These are phyloP conservation scores for Exsudoporus frostii DNA, from an alignment of 768 basidiomycete genomes.

Conservation along the genomic window DNA sequence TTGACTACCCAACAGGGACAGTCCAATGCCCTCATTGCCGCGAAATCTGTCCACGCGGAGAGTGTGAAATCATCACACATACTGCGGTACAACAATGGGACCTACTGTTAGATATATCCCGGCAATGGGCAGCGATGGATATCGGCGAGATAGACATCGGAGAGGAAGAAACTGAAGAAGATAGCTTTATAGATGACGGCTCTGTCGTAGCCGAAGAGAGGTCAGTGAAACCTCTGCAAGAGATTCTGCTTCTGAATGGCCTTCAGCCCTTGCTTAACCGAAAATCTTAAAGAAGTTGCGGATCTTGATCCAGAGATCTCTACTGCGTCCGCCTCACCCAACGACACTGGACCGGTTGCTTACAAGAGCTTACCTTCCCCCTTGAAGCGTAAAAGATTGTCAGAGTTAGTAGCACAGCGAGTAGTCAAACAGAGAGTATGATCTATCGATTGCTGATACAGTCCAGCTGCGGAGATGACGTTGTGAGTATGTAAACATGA, in stretches of 20 bases:
- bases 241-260: slow-evolving; percentile 5
- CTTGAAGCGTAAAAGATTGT: slow-evolving; percentile 19
- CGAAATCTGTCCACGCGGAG: slow-evolving; percentile 4
- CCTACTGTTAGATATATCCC: slow-evolving; percentile 15
- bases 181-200: slow-evolving; percentile 1
- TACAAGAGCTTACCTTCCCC: slow-evolving; percentile 23
- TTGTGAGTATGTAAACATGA: slow-evolving; percentile 25
- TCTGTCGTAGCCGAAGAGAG: slow-evolving; percentile 6
- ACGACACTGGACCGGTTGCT: slow-evolving; percentile 3
- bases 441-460: slow-evolving; percentile 14
- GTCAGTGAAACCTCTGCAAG: slow-evolving; percentile 3
- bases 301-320: slow-evolving; percentile 4
- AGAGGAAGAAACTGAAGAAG: slow-evolving; percentile 3
- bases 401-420: slow-evolving; percentile 11
- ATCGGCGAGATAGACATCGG: slow-evolving; percentile 6
- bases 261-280: slow-evolving; percentile 3
- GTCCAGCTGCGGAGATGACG: slow-evolving; percentile 15
- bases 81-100: slow-evolving; percentile 20
- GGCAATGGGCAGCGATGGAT: slow-evolving; percentile 15
- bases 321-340: background rate
- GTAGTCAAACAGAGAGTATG: slow-evolving; percentile 7
- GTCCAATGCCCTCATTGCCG: slow-evolving; percentile 23
- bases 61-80: slow-evolving; percentile 16
- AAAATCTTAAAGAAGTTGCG: background rate
- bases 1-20: background rate